A percentile compares a stretch with the other conserved stretches of the same genome.
These are phyloP conservation scores for Lactarius pseudohatsudake DNA, from an alignment of 768 basidiomycete genomes.

Conservation along the genomic window DNA sequence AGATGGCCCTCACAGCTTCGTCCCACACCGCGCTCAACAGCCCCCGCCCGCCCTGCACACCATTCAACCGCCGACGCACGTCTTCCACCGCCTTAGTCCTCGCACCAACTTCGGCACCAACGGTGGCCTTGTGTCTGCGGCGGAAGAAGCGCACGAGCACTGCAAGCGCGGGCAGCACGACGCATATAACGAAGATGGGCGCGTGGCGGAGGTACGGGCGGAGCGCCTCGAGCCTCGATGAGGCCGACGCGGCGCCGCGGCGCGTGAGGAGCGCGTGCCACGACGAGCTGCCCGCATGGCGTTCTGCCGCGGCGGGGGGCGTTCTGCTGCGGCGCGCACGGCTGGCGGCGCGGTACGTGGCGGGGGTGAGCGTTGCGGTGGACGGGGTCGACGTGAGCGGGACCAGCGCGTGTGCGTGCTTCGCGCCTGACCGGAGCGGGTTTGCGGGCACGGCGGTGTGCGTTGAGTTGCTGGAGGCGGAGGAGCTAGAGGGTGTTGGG, in stretches of 20 bases:
- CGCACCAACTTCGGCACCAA: neutral
- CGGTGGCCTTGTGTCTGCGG: neutral
- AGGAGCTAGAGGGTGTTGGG: constrained; percentile 24
- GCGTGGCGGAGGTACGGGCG: constrained; percentile 18
- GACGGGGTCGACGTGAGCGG: constrained; percentile 17
- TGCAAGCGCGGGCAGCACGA: constrained; percentile 24
- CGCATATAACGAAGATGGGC: constrained; percentile 24
- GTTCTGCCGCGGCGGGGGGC: neutral
- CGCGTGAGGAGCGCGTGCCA: constrained; percentile 5
- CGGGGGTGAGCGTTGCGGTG: neutral
- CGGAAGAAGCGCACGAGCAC: constrained; percentile 23
- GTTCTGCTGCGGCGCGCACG: neutral
- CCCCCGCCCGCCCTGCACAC: constrained; percentile 17
- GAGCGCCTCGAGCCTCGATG: constrained; percentile 10
- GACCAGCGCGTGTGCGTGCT: neutral
- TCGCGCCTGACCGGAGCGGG: constrained; percentile 7
- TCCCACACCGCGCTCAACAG: constrained; percentile 22
- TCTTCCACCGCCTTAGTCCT: constrained; percentile 18
- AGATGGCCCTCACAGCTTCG: constrained; percentile 24
- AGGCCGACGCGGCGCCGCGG: neutral
- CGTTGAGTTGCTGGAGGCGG: constrained; percentile 27
- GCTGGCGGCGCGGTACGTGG: constrained; percentile 7
- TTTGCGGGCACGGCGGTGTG: constrained; percentile 28
- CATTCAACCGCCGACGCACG: constrained; percentile 26
- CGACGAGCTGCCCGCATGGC: neutral